These are phyloP conservation scores for Paecilomyces fulvus DNA, from an alignment of 2,329 filamentous ascomycete genomes.

Conservation along the genomic window DNA sequence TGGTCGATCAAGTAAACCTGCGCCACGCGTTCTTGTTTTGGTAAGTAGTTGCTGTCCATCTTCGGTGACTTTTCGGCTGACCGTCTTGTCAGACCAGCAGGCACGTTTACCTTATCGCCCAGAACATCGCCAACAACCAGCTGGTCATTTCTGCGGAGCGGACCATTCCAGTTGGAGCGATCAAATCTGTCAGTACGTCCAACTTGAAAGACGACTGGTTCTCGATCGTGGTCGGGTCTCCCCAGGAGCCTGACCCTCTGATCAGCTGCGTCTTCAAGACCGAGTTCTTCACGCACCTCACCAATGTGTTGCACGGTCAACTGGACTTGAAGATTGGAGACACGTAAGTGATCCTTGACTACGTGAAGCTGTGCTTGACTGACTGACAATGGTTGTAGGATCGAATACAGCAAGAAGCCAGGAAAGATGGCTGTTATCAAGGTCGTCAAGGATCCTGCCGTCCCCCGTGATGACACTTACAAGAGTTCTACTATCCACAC, in stretches of 20 bases:
- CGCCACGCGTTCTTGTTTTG: conserved; percentile 74
- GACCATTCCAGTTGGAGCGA: conserved; percentile 71
- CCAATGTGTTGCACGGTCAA: conserved; percentile 67
- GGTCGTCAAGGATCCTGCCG: conserved; percentile 75
- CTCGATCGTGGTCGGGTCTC: conserved; percentile 78
- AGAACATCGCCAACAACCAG: conserved; percentile 73
- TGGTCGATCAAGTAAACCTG: conserved; percentile 88
- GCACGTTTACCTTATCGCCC: conserved; percentile 83
- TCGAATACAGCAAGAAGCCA: conserved; percentile 97
- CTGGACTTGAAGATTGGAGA: conserved; percentile 78
- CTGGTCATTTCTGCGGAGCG: conserved; percentile 73
- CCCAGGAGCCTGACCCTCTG: conserved; percentile 86
- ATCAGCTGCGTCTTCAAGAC: conserved; percentile 93
- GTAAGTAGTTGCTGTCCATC: conserved; percentile 22
- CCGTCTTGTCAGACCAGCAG: conserved; percentile 50
- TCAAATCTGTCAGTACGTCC: conserved; percentile 79
- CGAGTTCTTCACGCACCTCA: conserved; percentile 90
- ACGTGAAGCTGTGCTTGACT: conserved; percentile 17
- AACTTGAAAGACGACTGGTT: conserved; percentile 93
- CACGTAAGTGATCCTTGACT: conserved; percentile 34
- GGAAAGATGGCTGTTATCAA: conserved; percentile 86
- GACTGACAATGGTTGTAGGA: conserved; percentile 32
- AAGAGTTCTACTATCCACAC: conserved; percentile 92
- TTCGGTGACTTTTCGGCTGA: neutral
- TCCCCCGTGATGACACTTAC: conserved; percentile 68